phyloP scores from a whole-genome alignment of 2,329 filamentous ascomycete species.

The Alternaria sp. region DNA sequence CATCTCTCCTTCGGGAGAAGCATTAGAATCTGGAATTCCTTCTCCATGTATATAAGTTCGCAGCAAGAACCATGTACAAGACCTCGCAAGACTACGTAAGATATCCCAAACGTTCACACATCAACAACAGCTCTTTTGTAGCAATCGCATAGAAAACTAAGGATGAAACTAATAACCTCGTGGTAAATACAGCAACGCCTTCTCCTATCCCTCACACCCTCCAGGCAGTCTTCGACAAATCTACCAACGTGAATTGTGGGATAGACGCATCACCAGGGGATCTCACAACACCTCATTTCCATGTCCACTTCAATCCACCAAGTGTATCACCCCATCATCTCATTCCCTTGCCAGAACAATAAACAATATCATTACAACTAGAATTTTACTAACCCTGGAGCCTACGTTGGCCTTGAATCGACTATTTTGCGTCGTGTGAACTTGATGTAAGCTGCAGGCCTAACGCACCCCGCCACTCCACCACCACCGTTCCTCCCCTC shows the following conservation, averaged over 20 bases:
- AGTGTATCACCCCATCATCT: too few species aligned
- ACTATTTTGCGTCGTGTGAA: neutral
- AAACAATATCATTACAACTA: neutral
- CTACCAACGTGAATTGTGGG: neutral
- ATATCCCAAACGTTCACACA: fast-evolving
- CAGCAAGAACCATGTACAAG: neutral
- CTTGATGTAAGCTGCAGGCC: neutral
- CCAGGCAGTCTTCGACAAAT: fast-evolving
- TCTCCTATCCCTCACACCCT: neutral
- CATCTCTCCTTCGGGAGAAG: too few species aligned
- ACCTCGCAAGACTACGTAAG: neutral
- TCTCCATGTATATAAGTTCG: neutral
- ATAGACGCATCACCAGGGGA: fast-evolving
- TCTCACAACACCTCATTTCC: neutral
- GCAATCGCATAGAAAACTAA: neutral
- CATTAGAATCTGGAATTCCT: too few species aligned
- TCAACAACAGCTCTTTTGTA: neutral
- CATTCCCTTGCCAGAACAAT: neutral
- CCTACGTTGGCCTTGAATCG: neutral
- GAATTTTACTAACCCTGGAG: neutral
- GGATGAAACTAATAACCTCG: neutral
- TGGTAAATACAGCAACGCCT: neutral
- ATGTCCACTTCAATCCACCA: too few species aligned
- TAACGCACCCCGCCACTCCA: neutral
- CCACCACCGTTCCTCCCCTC: neutral